Evolutionary conservation across 169 alveolate species (phyloP).

Genomic region (Plasmodium gallinaceum): DNA sequence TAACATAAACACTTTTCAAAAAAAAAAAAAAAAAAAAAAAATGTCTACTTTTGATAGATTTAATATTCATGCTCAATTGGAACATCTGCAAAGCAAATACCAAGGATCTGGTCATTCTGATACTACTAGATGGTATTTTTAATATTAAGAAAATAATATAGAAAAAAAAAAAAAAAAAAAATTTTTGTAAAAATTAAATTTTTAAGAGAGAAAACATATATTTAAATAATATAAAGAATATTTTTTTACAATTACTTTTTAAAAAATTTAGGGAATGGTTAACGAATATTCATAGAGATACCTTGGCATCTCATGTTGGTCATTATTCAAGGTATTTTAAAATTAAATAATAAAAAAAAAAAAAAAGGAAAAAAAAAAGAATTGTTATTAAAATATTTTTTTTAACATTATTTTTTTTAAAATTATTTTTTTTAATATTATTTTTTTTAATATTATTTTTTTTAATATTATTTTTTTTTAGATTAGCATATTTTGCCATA

Average conservation of each 20-base stretch:
- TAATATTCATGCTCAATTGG: slow-evolving; percentile 93
- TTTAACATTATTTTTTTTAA: neutral
- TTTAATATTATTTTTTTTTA: slow-evolving; percentile 3
- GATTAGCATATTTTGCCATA: slow-evolving; percentile 92
- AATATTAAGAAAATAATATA: neutral
- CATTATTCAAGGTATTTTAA: slow-evolving; percentile 88
- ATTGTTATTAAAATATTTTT: neutral
- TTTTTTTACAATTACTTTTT: neutral
- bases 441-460: neutral
- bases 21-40: slow-evolving; percentile 11
- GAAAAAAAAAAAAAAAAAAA: neutral
- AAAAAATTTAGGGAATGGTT: slow-evolving; percentile 92
- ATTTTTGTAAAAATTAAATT: slow-evolving; percentile 1
- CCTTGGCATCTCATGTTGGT: slow-evolving; percentile 94
- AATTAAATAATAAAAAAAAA: neutral
- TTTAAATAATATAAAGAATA: neutral
- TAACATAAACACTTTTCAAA: too few species aligned
- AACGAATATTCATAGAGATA: slow-evolving; percentile 93
- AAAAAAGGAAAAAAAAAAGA: neutral
- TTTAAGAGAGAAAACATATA: neutral
- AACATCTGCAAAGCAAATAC: slow-evolving; percentile 95
- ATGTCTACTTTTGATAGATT: slow-evolving; percentile 91
- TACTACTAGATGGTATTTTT: slow-evolving; percentile 92
- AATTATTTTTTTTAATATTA: neutral
- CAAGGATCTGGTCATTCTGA: slow-evolving; percentile 96